Evolutionary conservation across 176 grass and related monocot genomes (phyloP), one percentile per base, ranked within the genome.

Genomic region (Triticum turgidum): DNA sequence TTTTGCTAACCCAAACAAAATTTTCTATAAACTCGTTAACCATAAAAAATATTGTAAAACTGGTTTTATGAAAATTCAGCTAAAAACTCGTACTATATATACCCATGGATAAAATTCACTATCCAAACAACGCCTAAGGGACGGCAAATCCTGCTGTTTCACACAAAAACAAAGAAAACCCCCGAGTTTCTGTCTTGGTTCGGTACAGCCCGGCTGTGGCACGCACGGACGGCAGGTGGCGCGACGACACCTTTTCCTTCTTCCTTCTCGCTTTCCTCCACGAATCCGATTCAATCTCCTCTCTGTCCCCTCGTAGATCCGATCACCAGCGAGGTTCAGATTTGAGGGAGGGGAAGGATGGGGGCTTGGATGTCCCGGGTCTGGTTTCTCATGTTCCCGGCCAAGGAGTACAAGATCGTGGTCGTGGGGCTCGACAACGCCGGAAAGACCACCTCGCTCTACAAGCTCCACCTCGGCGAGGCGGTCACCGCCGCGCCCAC

Each of bases 401-500:
- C 94, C 42, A 95, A 89, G 77, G 97, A 99, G 97, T 99, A 96
- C 87, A 99, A 99, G 94, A 95, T 99, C 80, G 94, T 99, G 22
- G 94, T 99, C 3, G 94, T 99, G 11, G 94, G 97, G 34, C 88
- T 99, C 41, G 97, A 99, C 87, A 99, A 99, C 87, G 94, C 97
- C 11, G 94, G 94, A 7, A 99, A 96, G 89, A 99, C 97, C 64
- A 99, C 97, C 61, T 96, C 97, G 29, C 94, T 94, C 34, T 99
- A 99, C 88, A 99, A 99, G 80, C 84, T 99, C 79, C 94, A 99
- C 81, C 92, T 99, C 9, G 97, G 97, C 67, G 94, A 99, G 89
- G 97, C 95, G 35, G 94, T 99, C 41, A 99, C 93, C 87, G 95
- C 92, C 47, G 95, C 88, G 12, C 97, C 97, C 54, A 99, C 94